Conservation (phyloP, 805 yeast genomes). For the Yueomyces sp. region DNA sequence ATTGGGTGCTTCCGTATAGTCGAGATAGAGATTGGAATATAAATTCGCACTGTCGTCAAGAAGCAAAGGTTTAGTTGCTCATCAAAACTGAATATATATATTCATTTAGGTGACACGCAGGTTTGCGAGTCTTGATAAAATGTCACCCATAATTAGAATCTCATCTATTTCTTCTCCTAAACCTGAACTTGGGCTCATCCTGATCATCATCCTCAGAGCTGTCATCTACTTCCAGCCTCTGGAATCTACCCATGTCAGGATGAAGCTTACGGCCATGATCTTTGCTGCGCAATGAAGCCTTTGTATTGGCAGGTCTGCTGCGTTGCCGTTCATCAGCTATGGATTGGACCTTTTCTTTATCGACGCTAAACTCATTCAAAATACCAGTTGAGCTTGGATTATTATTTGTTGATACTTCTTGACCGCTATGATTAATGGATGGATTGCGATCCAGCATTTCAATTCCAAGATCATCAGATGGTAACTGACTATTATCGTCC, state of each 20-base stretch:
- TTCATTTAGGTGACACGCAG: too few species aligned
- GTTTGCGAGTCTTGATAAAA: too few species aligned
- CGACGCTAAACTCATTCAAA: background rate
- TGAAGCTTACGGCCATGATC: background rate
- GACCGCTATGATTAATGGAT: background rate
- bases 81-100: too few species aligned
- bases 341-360: background rate
- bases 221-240: slow-evolving; percentile 2
- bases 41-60: too few species aligned
- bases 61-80: too few species aligned
- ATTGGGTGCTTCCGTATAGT: too few species aligned
- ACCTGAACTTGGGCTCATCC: slow-evolving; percentile 26
- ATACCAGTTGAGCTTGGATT: background rate
- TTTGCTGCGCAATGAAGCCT: background rate
- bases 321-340: too few species aligned
- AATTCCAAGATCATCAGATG: background rate
- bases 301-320: background rate
- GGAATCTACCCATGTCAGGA: background rate
- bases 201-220: slow-evolving; percentile 20
- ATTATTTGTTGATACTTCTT: background rate
- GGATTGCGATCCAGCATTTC: background rate
- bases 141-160: too few species aligned
- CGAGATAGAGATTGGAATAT: too few species aligned
- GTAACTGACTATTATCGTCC: slow-evolving; percentile 2
- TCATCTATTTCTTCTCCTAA: slow-evolving; percentile 10